These are phyloP conservation scores for Lepraria neglecta DNA, from an alignment of 495 filamentous ascomycete species.

Conservation along the genomic window DNA sequence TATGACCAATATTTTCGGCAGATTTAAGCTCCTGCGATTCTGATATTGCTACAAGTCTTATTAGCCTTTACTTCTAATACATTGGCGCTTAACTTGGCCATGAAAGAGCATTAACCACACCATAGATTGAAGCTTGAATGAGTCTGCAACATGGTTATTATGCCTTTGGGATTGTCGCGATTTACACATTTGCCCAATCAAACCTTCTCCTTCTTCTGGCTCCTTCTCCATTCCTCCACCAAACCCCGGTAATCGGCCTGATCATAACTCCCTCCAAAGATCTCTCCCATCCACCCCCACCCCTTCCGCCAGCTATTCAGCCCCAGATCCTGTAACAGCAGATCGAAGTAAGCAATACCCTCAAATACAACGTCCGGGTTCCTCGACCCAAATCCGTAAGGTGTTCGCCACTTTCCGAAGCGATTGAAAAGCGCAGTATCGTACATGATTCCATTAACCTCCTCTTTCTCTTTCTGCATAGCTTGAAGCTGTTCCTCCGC, in stretches of 20 bases:
- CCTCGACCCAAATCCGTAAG: slow-evolving; percentile 54
- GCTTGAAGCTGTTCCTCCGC: slow-evolving; percentile 2
- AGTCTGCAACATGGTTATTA: no score
- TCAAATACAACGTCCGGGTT: slow-evolving; percentile 73
- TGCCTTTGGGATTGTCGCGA: no score
- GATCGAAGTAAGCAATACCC: slow-evolving; percentile 68
- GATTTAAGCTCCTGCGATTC: no score
- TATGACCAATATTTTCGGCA: no score
- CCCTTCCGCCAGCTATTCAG: slow-evolving; percentile 41
- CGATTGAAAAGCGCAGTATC: slow-evolving; percentile 60
- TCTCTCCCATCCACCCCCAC: slow-evolving; percentile 40
- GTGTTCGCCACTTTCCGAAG: slow-evolving; percentile 64
- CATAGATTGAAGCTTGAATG: no score
- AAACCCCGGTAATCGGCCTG: slow-evolving; percentile 56
- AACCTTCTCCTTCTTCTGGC: no score
- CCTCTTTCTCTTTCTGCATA: neutral
- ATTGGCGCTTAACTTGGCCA: no score
- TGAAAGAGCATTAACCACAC: no score
- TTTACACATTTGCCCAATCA: neutral
- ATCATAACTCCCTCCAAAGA: slow-evolving; percentile 41
- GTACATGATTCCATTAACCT: slow-evolving; percentile 33
- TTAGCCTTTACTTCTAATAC: no score
- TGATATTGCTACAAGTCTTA: no score
- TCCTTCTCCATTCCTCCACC: slow-evolving; percentile 47
- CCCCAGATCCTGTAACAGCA: slow-evolving; percentile 62